A percentile compares a stretch with the other conserved stretches of the same genome.
phyloP scores from a whole-genome alignment of 2,329 filamentous ascomycete genomes.

The Fusarium palustre region DNA sequence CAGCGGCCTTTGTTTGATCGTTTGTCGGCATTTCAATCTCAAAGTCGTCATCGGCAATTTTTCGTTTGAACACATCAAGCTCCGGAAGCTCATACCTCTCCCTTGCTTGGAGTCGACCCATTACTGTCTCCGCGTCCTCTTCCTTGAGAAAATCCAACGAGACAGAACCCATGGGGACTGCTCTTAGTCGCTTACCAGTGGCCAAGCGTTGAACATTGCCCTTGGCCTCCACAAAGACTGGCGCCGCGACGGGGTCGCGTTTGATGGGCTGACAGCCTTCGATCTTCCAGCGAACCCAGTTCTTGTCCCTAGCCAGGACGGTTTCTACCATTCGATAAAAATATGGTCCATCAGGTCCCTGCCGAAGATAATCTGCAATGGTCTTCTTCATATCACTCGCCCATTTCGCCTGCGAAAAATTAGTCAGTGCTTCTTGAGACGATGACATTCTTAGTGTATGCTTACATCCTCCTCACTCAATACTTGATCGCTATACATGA shows the following conservation, averaged over 20 bases:
- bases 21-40: conserved; percentile 85
- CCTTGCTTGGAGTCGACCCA: conserved; percentile 76
- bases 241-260: conserved; percentile 74
- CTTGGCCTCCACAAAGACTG: conserved; percentile 77
- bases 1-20: conserved; percentile 65
- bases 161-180: conserved; percentile 77
- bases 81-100: conserved; percentile 76
- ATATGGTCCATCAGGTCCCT: conserved; percentile 85
- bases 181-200: conserved; percentile 76
- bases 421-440: conserved; percentile 2
- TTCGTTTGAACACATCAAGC: conserved; percentile 75
- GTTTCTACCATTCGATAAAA: conserved; percentile 98
- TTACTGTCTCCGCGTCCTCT: conserved; percentile 66
- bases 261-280: conserved; percentile 92
- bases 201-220: conserved; percentile 73
- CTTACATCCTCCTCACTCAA: conserved; percentile 86
- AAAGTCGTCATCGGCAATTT: conserved; percentile 83
- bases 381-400: conserved; percentile 78
- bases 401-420: conserved; percentile 77
- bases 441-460: conserved; percentile 26
- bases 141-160: conserved; percentile 83
- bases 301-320: conserved; percentile 94
- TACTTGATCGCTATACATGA: conserved; percentile 79
- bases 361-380: conserved; percentile 86
- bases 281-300: conserved; percentile 99